phyloP scores from a whole-genome alignment of 1,284 basidiomycete genomes.

The Blastosporella zonata region DNA sequence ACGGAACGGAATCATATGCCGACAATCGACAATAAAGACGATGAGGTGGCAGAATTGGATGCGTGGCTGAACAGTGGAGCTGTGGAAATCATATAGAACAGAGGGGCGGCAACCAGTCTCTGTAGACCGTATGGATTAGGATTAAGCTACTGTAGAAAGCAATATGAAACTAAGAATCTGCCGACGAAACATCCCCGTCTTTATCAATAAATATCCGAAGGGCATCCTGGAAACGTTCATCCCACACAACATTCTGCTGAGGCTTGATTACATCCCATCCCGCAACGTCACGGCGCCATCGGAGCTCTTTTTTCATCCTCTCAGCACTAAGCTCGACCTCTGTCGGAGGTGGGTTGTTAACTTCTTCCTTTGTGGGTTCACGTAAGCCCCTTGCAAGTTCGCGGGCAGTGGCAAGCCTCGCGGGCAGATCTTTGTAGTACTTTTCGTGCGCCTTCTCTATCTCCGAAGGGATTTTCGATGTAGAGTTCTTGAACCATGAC shows the following conservation, averaged over 20 bases:
- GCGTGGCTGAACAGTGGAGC: slow-evolving; percentile 45
- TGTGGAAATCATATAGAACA: slow-evolving; percentile 35
- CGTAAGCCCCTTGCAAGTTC: slow-evolving; percentile 73
- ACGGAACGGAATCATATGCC: background rate
- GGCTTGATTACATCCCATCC: slow-evolving; percentile 79
- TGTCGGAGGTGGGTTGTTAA: slow-evolving; percentile 76
- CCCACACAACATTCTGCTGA: slow-evolving; percentile 67
- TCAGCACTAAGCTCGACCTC: slow-evolving; percentile 86
- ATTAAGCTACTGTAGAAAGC: slow-evolving; percentile 2
- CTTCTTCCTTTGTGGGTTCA: slow-evolving; percentile 86
- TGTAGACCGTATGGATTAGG: slow-evolving; percentile 10
- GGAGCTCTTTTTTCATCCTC: slow-evolving; percentile 81
- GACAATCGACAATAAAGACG: slow-evolving; percentile 13
- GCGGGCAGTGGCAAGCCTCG: slow-evolving; percentile 73
- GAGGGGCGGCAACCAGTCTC: too few species aligned
- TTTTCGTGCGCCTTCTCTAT: slow-evolving; percentile 68
- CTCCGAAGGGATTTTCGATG: slow-evolving; percentile 53
- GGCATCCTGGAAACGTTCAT: slow-evolving; percentile 65
- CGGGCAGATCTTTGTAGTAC: slow-evolving; percentile 77
- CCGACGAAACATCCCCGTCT: slow-evolving; percentile 13
- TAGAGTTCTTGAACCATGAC: slow-evolving; percentile 64
- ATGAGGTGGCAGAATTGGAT: slow-evolving; percentile 43
- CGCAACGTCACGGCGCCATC: slow-evolving; percentile 75
- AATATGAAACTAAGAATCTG: slow-evolving; percentile 2
- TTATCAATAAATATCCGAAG: slow-evolving; percentile 63